Base-by-base conservation (phyloP, 345 rosid species). In the Leavenworthia alabamica region DNA sequence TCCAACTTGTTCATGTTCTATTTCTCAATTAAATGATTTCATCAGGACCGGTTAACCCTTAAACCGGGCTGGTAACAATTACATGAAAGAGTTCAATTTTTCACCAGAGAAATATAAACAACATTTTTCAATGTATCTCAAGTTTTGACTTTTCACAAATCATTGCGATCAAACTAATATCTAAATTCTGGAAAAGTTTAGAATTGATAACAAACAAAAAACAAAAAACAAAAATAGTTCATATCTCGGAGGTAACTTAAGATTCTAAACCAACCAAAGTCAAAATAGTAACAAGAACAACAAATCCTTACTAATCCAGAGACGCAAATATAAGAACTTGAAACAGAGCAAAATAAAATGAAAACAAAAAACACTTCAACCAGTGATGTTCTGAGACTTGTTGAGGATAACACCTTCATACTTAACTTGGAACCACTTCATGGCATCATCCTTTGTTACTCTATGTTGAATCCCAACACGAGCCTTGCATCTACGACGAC, bases 351-450 rank as follows among this genome's bases (percentile, higher is more conserved):
- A 57, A 31, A 20, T 40, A 20, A 28, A 56, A 31, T 1, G 6
- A 23, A 3, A n/a, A n/a, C n/a, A n/a, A n/a, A 29, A n/a, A 37
- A 3, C 33, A 40, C 10, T 33, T 71, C 59, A 77, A 61, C 68
- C 70, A 33, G 51, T 27, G 58, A 75, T 78, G 44, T 66, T 80
- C 68, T 81, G 90, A 11, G 86, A 70, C 79, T 80, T 84, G 79
- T 84, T 86, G 50, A 89, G 97, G 83, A 89, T 86, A 53, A 86
- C 92, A 6, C 92, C 95, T 76, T 86, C 97, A 58, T 89, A 86
- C 72, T 89, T 89, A 61, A 86, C 90, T 45, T 83, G 92, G 77
- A 89, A 89, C 97, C 97, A 89, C 45, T 86, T 89, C 97, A 89
- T 89, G 4, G 97, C 86, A 67, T 89, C 92, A 43, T 89, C 97